These are phyloP conservation scores for Chrysoporthe austroafricana DNA, from an alignment of 2,329 filamentous ascomycete genomes.

Conservation along the genomic window DNA sequence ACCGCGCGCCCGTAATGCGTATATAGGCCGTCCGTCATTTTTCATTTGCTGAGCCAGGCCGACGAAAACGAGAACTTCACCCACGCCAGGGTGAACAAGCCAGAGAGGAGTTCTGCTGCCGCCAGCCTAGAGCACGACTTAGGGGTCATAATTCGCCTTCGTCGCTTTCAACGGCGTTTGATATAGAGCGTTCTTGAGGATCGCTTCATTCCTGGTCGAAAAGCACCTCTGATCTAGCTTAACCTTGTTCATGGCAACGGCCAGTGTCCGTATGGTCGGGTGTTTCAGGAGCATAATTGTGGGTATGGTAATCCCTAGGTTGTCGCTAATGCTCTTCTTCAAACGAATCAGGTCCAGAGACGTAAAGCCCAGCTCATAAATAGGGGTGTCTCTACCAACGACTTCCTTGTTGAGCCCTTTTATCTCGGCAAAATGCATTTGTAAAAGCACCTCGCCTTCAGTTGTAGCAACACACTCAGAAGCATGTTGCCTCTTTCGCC, in stretches of 20 bases:
- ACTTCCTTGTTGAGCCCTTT: neutral
- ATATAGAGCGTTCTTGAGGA: no score
- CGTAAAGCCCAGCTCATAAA: slow-evolving; percentile 41
- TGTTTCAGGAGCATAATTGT: slow-evolving; percentile 7
- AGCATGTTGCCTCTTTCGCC: no score
- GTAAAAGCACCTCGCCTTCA: slow-evolving; percentile 30
- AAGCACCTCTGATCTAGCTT: no score
- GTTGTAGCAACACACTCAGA: no score
- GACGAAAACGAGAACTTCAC: slow-evolving; percentile 49
- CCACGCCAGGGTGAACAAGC: slow-evolving; percentile 46
- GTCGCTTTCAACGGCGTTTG: no score
- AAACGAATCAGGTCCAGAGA: slow-evolving; percentile 48
- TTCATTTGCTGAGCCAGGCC: no score
- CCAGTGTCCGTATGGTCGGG: slow-evolving; percentile 1
- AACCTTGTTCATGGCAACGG: no score
- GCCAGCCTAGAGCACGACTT: slow-evolving; percentile 40
- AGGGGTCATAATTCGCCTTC: slow-evolving; percentile 43
- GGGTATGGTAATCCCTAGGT: neutral
- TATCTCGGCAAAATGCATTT: neutral
- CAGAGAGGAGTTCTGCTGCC: slow-evolving; percentile 44
- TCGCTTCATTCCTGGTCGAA: no score
- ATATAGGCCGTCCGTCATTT: no score
- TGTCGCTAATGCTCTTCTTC: neutral
- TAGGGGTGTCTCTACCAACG: slow-evolving; percentile 28
- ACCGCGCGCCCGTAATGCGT: no score